Evolutionary conservation across 768 basidiomycete species (phyloP).

Genomic region (Tylopilus sp.): DNA sequence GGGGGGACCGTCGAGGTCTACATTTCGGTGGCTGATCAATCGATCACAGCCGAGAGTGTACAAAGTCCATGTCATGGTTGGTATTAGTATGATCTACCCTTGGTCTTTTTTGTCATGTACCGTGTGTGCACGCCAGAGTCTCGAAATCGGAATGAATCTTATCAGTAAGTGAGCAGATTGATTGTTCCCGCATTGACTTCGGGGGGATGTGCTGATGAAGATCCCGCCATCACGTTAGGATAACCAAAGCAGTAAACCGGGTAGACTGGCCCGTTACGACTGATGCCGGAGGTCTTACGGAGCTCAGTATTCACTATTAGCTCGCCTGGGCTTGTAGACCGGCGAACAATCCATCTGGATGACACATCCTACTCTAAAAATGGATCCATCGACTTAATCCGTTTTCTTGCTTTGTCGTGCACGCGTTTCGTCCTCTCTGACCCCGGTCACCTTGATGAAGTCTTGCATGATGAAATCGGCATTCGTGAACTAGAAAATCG

Average conservation of each 20-base stretch:
- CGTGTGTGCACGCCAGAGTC: no score
- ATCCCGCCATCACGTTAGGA: not conserved
- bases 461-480: slow-evolving; percentile 71
- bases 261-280: not conserved
- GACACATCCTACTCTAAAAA: not conserved
- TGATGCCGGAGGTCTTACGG: not conserved
- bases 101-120: no score
- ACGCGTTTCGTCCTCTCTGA: slow-evolving; percentile 52
- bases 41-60: no score
- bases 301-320: not conserved
- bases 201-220: no score
- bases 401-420: slow-evolving; percentile 8
- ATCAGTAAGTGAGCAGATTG: no score
- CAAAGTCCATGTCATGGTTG: no score
- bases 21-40: no score
- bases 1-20: no score
- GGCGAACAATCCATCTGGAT: not conserved
- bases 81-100: no score
- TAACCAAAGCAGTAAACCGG: not conserved
- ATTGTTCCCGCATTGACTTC: no score
- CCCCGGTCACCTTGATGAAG: slow-evolving; percentile 63
- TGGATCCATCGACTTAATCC: slow-evolving; percentile 6
- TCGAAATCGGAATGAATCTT: no score
- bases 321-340: not conserved
- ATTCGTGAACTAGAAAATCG: slow-evolving; percentile 47